Evolutionary conservation across 768 basidiomycete species (phyloP), one percentile per base, ranked within the genome.

Genomic region (Daedaleopsis nitida): DNA sequence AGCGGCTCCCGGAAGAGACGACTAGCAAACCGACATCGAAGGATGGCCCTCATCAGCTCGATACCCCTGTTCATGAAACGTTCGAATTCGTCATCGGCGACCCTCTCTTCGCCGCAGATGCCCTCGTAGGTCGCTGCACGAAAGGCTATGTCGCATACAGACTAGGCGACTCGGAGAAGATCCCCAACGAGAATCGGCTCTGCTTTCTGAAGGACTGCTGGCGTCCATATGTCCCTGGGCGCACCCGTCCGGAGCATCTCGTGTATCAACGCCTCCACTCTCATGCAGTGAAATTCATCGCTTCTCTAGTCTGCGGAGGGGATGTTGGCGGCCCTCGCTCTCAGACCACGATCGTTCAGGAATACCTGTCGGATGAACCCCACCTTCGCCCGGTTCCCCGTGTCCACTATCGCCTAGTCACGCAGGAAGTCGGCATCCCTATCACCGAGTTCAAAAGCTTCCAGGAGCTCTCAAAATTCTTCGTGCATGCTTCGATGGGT

Each of bases 121-220:
- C 65, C 9, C 53, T 42, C 16, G 21, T 50, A 5, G 64, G 60
- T 9, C 47, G 57, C 3, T 47, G 52, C 14, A 58, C 60, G 14
- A 47, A 42, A 13, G 57, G 57, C 19, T 62, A 55, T 34, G 38
- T 53, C n/a, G 64, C 60, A 10, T 59, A 52, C 45, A 56, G 58
- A 27, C 5, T 58, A 1, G 34, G 10, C n/a, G 10, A 3, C 3
- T n/a, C n/a, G n/a, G n/a, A n/a, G n/a, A 17, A 42, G 3, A 12
- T 17, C 39, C 3, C 13, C 13, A 10, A 42, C 11, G 21, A n/a
- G 5, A 21, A 54, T 9, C 32, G 24, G 3, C 45, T 66, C 37
- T 47, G 43, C 17, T 66, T 54, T 38, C 23, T 66, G 16, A 66
- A 66, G 50, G 65, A 66, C 35, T 53, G 34, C 19, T 66, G 65